Evolutionary conservation across 2,329 filamentous ascomycete genomes (phyloP).

Genomic region (Beauveria australis): DNA sequence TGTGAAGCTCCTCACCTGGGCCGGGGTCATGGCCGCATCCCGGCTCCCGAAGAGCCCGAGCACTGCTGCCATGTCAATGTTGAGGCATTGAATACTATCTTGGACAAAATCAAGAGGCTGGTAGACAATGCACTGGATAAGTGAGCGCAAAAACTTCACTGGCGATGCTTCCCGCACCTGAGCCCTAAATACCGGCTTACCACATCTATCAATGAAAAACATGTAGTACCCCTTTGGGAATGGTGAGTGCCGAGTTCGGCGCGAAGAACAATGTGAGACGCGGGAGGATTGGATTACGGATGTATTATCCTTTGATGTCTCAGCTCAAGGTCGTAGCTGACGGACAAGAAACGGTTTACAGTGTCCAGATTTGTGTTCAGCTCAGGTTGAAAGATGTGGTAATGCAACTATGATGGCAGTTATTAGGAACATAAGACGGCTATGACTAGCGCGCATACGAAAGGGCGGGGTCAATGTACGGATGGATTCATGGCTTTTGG

Average conservation of each 20-base stretch:
- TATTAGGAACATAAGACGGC: background rate
- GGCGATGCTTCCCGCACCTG: background rate
- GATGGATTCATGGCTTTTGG: background rate
- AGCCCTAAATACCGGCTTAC: background rate
- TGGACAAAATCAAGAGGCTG: background rate
- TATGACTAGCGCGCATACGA: background rate
- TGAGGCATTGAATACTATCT: background rate
- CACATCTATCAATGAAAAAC: background rate
- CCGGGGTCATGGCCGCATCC: background rate
- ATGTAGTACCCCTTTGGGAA: background rate
- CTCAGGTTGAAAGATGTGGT: background rate
- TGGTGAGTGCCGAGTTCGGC: background rate
- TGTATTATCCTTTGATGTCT: background rate
- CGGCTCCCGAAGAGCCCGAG: background rate
- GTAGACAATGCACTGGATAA: background rate
- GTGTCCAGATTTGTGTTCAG: background rate
- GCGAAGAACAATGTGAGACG: background rate
- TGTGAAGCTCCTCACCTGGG: background rate
- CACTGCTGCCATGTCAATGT: background rate
- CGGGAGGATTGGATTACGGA: background rate
- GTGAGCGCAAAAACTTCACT: background rate
- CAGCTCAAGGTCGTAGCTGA: background rate
- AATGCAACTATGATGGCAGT: background rate
- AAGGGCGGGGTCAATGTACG: background rate
- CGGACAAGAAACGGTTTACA: background rate